Evolutionary conservation across 2,329 filamentous ascomycete species (phyloP).

Genomic region (Raffaelea ambrosiae): DNA sequence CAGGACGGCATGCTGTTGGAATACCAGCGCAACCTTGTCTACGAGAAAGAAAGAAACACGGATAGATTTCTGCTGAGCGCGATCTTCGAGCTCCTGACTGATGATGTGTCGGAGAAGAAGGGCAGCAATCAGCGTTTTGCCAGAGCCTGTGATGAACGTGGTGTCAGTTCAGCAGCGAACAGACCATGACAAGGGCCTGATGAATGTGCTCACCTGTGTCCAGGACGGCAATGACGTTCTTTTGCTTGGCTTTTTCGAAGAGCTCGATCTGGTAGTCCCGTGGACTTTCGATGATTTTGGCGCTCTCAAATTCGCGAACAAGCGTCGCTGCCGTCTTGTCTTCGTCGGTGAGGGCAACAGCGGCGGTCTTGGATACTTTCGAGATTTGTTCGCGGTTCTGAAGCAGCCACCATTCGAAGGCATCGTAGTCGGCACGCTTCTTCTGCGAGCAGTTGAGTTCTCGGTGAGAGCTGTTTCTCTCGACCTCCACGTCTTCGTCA

Average conservation of each 20-base stretch:
- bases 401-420: constrained; percentile 36
- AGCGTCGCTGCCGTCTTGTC: constrained; percentile 24
- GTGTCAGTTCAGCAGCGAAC: no score
- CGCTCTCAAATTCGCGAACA: constrained; percentile 25
- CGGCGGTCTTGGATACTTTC: constrained; percentile 12
- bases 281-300: constrained; percentile 62
- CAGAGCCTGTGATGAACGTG: constrained; percentile 58
- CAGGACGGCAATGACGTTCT: constrained; percentile 87
- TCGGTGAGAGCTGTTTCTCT: constrained; percentile 11
- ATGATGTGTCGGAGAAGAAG: constrained; percentile 71
- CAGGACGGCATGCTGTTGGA: constrained; percentile 80
- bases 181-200: no score
- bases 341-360: constrained; percentile 18
- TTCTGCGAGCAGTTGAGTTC: constrained; percentile 30
- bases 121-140: constrained; percentile 93
- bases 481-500: constrained; percentile 16
- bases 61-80: constrained; percentile 48
- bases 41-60: constrained; percentile 83
- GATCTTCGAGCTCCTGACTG: constrained; percentile 65
- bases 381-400: constrained; percentile 26
- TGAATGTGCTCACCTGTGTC: constrained; percentile 62
- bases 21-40: constrained; percentile 81
- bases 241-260: constrained; percentile 74
- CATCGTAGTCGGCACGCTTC: constrained; percentile 39
- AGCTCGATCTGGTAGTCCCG: constrained; percentile 89